Conservation (phyloP, 345 rosid species). For the Alliaria petiolata region DNA sequence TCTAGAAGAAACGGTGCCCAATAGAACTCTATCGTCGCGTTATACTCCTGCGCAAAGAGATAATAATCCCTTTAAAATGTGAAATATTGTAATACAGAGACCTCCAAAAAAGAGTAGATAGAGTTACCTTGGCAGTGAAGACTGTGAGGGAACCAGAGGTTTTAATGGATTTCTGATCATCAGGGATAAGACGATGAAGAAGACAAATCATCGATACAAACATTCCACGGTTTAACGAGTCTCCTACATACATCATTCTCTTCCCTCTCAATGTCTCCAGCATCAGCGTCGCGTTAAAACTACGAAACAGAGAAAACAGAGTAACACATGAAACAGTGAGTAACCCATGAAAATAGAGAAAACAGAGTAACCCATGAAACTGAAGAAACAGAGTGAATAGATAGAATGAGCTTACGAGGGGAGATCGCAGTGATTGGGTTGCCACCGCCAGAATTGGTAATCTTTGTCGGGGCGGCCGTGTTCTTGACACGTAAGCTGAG, state of each 20-base stretch:
- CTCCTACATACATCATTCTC: conserved; percentile 94
- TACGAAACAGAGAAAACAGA: conserved; percentile 25
- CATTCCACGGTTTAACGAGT: conserved; percentile 91
- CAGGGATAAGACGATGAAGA: conserved; percentile 75
- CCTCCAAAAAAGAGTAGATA: neutral
- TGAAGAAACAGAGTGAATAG: conserved; percentile 5
- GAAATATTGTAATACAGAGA: no score
- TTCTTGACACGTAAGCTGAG: conserved; percentile 91
- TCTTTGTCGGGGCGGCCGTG: conserved; percentile 80
- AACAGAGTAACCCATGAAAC: no score
- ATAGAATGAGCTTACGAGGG: conserved; percentile 47
- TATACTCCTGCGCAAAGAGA: conserved; percentile 61
- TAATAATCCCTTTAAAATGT: no score
- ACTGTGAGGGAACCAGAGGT: conserved; percentile 73
- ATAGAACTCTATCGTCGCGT: conserved; percentile 91
- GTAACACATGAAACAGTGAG: neutral
- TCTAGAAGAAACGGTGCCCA: conserved; percentile 99
- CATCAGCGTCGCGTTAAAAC: conserved; percentile 85
- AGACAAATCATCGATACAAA: conserved; percentile 88
- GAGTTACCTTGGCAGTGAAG: conserved; percentile 74
- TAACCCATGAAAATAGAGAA: no score
- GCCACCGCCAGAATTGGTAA: conserved; percentile 90
- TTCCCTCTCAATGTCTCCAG: conserved; percentile 78
- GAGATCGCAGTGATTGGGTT: conserved; percentile 80
- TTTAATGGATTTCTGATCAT: conserved; percentile 69